A percentile compares a stretch with the other conserved stretches of the same genome.
Conservation (phyloP, 208 protist species). For the Leishmania martiniquensis region DNA sequence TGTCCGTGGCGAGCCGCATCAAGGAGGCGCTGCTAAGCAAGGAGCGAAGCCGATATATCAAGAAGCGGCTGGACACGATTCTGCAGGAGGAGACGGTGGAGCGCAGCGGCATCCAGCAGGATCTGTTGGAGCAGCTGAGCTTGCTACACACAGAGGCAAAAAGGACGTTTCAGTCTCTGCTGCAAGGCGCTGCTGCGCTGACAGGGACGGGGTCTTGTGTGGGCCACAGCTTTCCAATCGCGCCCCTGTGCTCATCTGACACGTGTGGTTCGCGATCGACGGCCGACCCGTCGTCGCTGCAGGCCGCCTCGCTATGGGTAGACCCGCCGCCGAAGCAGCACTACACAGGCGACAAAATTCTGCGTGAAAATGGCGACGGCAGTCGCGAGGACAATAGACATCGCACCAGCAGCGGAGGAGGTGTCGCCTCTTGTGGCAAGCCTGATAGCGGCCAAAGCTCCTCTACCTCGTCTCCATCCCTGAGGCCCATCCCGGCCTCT, state of each 20-base stretch:
- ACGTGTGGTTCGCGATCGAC: neutral
- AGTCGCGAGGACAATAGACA: neutral
- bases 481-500: constrained; percentile 4
- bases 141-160: constrained; percentile 21
- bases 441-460: neutral
- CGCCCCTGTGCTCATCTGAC: constrained; percentile 1
- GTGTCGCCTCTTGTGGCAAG: neutral
- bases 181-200: constrained; percentile 7
- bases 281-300: neutral
- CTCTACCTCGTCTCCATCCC: neutral
- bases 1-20: constrained; percentile 40
- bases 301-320: constrained; percentile 6
- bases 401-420: neutral
- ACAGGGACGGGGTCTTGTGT: constrained; percentile 15
- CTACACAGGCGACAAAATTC: neutral
- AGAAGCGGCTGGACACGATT: constrained; percentile 36
- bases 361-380: neutral
- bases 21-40: constrained; percentile 52
- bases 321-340: constrained; percentile 6
- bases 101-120: constrained; percentile 39
- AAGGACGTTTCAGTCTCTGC: constrained; percentile 18
- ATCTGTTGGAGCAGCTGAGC: constrained; percentile 23
- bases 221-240: constrained; percentile 14
- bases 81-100: constrained; percentile 36
- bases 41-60: constrained; percentile 34